Evolutionary conservation across 257 asterid genomes (phyloP), one percentile per base, ranked within the genome.

Genomic region (Rubia yunnanensis): DNA sequence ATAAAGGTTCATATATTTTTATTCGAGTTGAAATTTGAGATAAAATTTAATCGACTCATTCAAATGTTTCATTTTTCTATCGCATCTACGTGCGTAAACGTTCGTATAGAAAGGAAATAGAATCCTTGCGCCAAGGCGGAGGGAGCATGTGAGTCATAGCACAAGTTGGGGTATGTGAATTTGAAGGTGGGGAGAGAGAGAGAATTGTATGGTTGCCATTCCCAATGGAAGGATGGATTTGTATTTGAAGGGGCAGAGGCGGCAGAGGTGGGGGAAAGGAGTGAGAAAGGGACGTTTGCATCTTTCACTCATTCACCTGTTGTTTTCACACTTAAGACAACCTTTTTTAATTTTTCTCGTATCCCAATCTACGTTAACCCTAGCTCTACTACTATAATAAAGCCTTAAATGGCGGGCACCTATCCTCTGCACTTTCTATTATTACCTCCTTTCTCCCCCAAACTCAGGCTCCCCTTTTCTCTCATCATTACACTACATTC

Each of bases 321-420:
- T 52, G 83, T 88, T 91, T 83, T 91, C 98, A 85, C 64, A 86
- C 59, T 88, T 88, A 88, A 69, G 76, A 78, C 73, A 69, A 10
- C 32, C 65, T 72, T 63, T 61, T 68, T 56, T 69, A 24, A 66
- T 67, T 67, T 76, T 65, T 56, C 78, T 76, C 77, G 77, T 3
- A 79, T 78, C 77, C 79, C 84, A 64, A 64, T 73, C 23, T 20
- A 41, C 22, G 0, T 59, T 38, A 18, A 31, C 22, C 20, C 65
- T 68, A 61, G 72, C n/a, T n/a, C n/a, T n/a, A n/a, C n/a, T n/a
- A n/a, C 70, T 52, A 68, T 72, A 64, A 63, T 73, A 82, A 85
- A 85, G 90, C 96, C 95, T 82, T 85, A 78, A 87, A 87, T 78
- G 73, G 80, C 88, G 92, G 95, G 92, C 86, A 82, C 83, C 91